Evolutionary conservation across 805 yeast genomes (phyloP), one percentile per base, ranked within the genome.

Genomic region (Cyberlindnera americana): DNA sequence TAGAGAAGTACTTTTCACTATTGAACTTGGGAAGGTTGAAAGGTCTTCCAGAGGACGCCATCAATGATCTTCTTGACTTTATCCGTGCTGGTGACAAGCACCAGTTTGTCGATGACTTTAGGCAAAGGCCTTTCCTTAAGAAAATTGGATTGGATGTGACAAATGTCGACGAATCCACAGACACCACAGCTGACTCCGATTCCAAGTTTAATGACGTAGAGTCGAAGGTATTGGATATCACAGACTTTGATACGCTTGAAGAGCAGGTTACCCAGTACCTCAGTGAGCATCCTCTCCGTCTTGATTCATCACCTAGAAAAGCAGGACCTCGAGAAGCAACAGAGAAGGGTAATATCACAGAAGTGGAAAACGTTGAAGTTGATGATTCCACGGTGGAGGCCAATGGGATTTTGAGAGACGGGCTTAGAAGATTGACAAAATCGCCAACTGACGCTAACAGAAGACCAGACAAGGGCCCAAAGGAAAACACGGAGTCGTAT

Each of bases 21-120:
- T 44, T 46, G 32, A 35, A 44, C 14, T 30, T 38, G 19, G 43
- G 38, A 1, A 35, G 41, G 9, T 35, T 46, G 19, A 35, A 33
- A 29, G 46, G 35, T 2, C 37, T 41, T 12, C 46, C 46, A 3
- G 45, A 43, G 22, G 43, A 40, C 16, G 37, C 41, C 2, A 29
- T 42, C 3, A 17, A 35, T 29, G 46, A 40, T 21, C 24, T 42
- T 31, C 34, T 35, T 23, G 48, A 39, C 17, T 40, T 46, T 21
- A 19, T 43, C 16, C 35, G 37, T n/a, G 32, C 50, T 7, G 28
- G 35, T 15, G 50, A 46, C 24, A 40, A 43, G 24, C 47, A 43
- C 23, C 50, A 43, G 19, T 38, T 30, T 19, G 25, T 46, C 18
- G 44, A 46, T 22, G 38, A 46, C 13, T 47, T 27, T 33, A 36